Evolutionary conservation across 495 filamentous ascomycete species (phyloP).

Genomic region (Trichoderma asperelloides): DNA sequence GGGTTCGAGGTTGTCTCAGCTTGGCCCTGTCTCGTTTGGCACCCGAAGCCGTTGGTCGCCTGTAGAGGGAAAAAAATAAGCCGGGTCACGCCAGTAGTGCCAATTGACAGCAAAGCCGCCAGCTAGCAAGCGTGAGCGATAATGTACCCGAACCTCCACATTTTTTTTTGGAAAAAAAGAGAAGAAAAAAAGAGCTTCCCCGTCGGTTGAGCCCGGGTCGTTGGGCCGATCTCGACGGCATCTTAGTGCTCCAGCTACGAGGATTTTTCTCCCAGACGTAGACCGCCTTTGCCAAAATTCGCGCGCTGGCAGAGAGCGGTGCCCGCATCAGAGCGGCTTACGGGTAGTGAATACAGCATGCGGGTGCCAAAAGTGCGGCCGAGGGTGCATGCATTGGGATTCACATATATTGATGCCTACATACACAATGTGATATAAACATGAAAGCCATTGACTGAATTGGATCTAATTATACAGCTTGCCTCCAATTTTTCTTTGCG

Average conservation of each 20-base stretch:
- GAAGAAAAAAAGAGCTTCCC: not conserved
- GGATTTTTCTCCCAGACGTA: not conserved
- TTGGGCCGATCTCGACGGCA: conserved; percentile 6
- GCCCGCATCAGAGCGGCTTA: not conserved
- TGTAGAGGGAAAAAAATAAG: not conserved
- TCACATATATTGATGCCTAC: too few species aligned
- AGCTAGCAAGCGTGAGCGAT: not conserved
- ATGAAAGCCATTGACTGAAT: too few species aligned
- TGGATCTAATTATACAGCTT: too few species aligned
- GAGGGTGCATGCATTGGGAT: not conserved
- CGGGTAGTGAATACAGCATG: not conserved
- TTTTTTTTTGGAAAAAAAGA: not conserved
- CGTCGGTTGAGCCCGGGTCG: not conserved
- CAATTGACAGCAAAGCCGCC: not conserved
- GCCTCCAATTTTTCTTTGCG: too few species aligned
- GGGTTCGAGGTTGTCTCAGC: not conserved
- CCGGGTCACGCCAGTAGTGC: not conserved
- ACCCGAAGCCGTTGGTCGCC: too few species aligned
- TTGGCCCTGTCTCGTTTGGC: too few species aligned
- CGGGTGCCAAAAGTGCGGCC: not conserved
- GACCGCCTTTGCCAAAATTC: conserved; percentile 4
- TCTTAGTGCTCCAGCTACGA: not conserved
- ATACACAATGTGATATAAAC: too few species aligned
- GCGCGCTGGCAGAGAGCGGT: not conserved
- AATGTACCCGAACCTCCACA: conserved; percentile 4